Evolutionary conservation across 441 rosid species (phyloP).

Genomic region (Eugenia klotzschiana): DNA sequence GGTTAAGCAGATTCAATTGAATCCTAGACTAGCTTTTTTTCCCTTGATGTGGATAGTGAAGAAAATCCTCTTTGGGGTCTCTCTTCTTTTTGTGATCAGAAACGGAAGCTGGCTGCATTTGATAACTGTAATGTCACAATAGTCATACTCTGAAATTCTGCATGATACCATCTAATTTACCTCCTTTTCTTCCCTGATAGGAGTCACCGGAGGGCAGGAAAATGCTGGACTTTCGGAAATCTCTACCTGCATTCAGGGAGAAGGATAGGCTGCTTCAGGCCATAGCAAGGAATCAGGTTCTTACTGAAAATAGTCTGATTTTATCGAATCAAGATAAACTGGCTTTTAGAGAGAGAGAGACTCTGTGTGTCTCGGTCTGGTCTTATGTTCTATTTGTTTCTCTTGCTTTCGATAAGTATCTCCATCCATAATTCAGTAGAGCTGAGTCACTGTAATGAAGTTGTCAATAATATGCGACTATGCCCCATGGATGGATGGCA

Average conservation of each 20-base stretch:
- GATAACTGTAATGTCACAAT: background rate
- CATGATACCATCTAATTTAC: background rate
- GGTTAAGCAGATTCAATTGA: background rate
- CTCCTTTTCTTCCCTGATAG: constrained; percentile 15
- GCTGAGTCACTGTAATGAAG: background rate
- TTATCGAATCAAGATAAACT: background rate
- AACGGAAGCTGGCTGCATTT: background rate
- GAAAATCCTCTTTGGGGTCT: background rate
- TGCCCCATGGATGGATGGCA: background rate
- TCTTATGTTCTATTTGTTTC: background rate
- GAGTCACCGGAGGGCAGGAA: constrained; percentile 87
- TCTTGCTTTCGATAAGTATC: background rate
- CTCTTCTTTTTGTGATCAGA: background rate
- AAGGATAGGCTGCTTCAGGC: constrained; percentile 91
- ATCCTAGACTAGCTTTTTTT: background rate
- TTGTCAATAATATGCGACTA: background rate
- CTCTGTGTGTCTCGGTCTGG: background rate
- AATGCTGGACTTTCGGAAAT: constrained; percentile 67
- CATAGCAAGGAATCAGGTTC: constrained; percentile 92
- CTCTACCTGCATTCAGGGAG: constrained; percentile 82
- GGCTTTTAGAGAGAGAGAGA: background rate
- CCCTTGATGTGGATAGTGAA: background rate
- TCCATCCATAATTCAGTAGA: background rate
- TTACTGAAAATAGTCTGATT: background rate
- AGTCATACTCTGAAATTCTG: background rate